phyloP scores from a whole-genome alignment of 192 early-diverging fungal species.

The Diversispora eburnea region DNA sequence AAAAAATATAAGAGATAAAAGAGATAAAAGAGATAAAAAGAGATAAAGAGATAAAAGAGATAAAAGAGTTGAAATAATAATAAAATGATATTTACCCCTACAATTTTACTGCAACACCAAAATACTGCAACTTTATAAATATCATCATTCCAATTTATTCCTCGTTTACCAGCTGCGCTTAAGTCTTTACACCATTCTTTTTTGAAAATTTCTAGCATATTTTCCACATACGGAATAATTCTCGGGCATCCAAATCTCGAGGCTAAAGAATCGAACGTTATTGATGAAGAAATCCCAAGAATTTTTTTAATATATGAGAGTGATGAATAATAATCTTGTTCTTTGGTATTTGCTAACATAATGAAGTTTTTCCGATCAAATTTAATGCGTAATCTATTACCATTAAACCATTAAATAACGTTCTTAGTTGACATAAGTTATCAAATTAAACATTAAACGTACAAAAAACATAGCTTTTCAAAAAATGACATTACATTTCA shows the following conservation, averaged over 20 bases:
- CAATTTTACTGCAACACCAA: slow-evolving; percentile 1
- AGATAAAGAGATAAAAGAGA: not conserved
- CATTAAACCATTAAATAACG: not conserved
- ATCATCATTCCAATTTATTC: slow-evolving; percentile 7
- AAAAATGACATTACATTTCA: slow-evolving; percentile 3
- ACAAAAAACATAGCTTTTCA: not conserved
- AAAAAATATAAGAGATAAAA: not conserved
- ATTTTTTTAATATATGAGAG: slow-evolving; percentile 2
- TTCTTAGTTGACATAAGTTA: not conserved
- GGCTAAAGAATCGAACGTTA: not conserved
- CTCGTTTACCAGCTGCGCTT: not conserved
- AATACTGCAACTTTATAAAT: slow-evolving; percentile 16
- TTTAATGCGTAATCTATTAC: not conserved
- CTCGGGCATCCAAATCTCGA: not conserved
- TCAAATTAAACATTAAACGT: not conserved
- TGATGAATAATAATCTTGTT: slow-evolving; percentile 13
- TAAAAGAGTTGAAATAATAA: not conserved
- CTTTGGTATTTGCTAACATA: slow-evolving; percentile 13
- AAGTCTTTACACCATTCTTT: not conserved
- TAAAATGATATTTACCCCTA: not conserved
- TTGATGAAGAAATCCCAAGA: not conserved
- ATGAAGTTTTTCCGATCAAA: not conserved
- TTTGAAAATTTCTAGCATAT: slow-evolving; percentile 14
- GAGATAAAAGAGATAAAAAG: too few relatives aligned
- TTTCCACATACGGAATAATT: not conserved